Evolutionary conservation across 2,329 filamentous ascomycete species (phyloP).

Genomic region (Ophiostoma triangulosporum): DNA sequence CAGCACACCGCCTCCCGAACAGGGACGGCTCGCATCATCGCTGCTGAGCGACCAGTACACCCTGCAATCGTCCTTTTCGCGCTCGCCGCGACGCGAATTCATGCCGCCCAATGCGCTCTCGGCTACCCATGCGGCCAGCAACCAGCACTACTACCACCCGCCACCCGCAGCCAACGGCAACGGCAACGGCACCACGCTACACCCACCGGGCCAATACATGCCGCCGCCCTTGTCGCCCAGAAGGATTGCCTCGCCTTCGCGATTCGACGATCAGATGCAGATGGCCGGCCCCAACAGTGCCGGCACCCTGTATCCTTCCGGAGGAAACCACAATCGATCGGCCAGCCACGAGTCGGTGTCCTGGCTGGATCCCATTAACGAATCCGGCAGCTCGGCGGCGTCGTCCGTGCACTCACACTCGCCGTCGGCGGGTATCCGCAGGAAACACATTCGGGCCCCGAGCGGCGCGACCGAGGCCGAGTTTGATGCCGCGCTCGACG

Average conservation of each 20-base stretch:
- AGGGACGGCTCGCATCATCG: slow-evolving; percentile 16
- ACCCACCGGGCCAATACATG: slow-evolving; percentile 42
- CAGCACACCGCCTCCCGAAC: slow-evolving; percentile 13
- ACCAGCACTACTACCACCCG: background rate
- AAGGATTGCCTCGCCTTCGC: slow-evolving; percentile 20
- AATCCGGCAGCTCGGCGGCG: slow-evolving; percentile 66
- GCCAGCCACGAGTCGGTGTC: slow-evolving; percentile 71
- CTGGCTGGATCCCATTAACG: slow-evolving; percentile 89
- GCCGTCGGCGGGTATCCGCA: slow-evolving; percentile 53
- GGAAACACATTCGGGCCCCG: slow-evolving; percentile 53
- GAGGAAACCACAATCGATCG: slow-evolving; percentile 33
- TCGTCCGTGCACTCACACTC: slow-evolving; percentile 72
- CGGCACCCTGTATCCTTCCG: background rate
- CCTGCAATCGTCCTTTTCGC: slow-evolving; percentile 41
- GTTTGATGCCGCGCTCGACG: slow-evolving; percentile 87
- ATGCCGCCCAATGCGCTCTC: slow-evolving; percentile 8
- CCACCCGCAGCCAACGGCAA: slow-evolving; percentile 14
- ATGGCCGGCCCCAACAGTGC: background rate
- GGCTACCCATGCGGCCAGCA: slow-evolving; percentile 6
- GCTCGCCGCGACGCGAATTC: slow-evolving; percentile 29
- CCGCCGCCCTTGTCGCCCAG: slow-evolving; percentile 59
- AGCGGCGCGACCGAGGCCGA: slow-evolving; percentile 73
- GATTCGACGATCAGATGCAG: slow-evolving; percentile 1
- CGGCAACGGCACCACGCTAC: slow-evolving; percentile 20
- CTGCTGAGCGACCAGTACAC: slow-evolving; percentile 22